Base-by-base conservation (phyloP, 2,329 filamentous ascomycete genomes). In the Metarhizium album region DNA sequence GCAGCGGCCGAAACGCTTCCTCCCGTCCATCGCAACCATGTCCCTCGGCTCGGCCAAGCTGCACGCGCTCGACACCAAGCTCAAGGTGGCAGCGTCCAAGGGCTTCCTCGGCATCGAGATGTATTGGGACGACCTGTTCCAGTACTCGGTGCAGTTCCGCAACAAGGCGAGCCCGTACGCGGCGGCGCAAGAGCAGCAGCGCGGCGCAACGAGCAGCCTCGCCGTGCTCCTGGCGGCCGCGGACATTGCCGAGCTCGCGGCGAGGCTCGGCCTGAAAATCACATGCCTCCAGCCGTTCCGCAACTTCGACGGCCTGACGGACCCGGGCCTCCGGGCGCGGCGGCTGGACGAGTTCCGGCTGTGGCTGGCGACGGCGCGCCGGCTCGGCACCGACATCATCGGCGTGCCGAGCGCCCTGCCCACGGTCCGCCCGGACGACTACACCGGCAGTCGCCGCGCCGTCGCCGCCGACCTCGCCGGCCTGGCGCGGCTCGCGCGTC, bases 11-110 rank as follows among this genome's bases (percentile, higher is more conserved):
- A 29, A 29, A 9, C 27, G 42, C 29, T 51, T 38, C 40, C 45
- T 23, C 7, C 53, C 57, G 6, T 52, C 54, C 40, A 57, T 59
- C 7, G 57, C 54, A 2, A 60, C 58, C 33, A 59, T 60, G 57
- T 56, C 55, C 4, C 55, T 60, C 4, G 57, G 58, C 13, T 45
- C 45, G 4, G 47, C 54, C 3, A 45, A 45, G 11, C 7, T 49
- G 5, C 57, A 55, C 45, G 38, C 51, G 11, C 51, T 60, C n/a
- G 38, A 52, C n/a, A 53, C 33, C 18, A 60, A 60, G 23, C 43
- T 46, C 14, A 18, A 33, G 20, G 27, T 20, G 16, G 43, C 43
- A 18, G 43, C 43, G 1, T 14, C 43, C 7, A 33, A 31, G n/a
- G 54, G 55, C 16, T 58, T 58, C 49, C 45, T 49, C 29, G 57